Evolutionary conservation across 306 rosid genomes (phyloP).

Genomic region (Rosa rugosa): DNA sequence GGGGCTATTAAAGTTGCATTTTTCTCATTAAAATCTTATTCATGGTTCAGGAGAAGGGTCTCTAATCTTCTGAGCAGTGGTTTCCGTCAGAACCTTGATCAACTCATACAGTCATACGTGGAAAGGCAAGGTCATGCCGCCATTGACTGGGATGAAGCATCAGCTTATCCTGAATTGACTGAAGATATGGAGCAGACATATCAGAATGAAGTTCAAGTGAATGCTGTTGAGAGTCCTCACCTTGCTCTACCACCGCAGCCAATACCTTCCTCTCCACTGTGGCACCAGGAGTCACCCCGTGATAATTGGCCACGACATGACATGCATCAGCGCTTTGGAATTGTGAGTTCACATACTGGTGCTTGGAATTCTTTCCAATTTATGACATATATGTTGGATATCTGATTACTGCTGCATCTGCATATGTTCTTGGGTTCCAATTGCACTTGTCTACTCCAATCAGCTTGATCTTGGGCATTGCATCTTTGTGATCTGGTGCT

Average conservation of each 20-base stretch:
- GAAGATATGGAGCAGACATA: slow-evolving; percentile 57
- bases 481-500: slow-evolving; percentile 7
- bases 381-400: neutral
- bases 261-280: slow-evolving; percentile 60
- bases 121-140: slow-evolving; percentile 78
- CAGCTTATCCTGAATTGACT: slow-evolving; percentile 49
- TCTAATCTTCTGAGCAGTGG: slow-evolving; percentile 93
- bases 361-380: slow-evolving; percentile 8
- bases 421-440: neutral
- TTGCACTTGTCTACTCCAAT: neutral
- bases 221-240: slow-evolving; percentile 39
- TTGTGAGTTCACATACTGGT: slow-evolving; percentile 44
- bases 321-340: slow-evolving; percentile 71
- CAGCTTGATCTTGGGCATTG: neutral
- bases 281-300: slow-evolving; percentile 65
- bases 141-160: slow-evolving; percentile 68
- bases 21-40: slow-evolving; percentile 14
- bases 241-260: slow-evolving; percentile 56
- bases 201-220: slow-evolving; percentile 45
- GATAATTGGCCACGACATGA: slow-evolving; percentile 70
- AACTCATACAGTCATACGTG: slow-evolving; percentile 82
- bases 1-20: neutral
- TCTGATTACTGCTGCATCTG: neutral
- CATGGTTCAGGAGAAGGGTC: slow-evolving; percentile 87
- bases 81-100: slow-evolving; percentile 91